Conservation (phyloP, 352 stramenopile species). For the Plasmopara muralis region DNA sequence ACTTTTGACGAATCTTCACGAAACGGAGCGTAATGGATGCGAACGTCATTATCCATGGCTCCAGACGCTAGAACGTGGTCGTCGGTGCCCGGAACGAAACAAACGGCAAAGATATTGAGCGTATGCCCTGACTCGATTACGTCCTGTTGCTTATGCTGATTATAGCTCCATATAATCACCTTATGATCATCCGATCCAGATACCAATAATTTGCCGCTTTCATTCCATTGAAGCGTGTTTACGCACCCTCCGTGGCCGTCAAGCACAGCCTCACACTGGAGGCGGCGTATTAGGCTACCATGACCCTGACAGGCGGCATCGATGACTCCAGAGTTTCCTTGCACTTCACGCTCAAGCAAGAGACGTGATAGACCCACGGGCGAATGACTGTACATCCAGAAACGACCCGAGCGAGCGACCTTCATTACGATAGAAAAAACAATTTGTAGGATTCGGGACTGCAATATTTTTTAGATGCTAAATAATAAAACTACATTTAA, state of each 20-base stretch:
- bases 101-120: conserved; percentile 85
- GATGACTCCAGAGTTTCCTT: conserved; percentile 39
- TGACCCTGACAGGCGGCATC: conserved; percentile 48
- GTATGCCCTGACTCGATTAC: conserved; percentile 68
- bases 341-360: conserved; percentile 46
- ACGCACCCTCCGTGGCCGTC: conserved; percentile 67
- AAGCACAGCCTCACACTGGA: conserved; percentile 51
- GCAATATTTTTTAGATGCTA: no score
- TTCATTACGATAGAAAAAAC: conserved; percentile 9
- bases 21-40: conserved; percentile 83
- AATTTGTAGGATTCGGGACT: no score
- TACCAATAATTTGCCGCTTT: conserved; percentile 48
- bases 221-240: conserved; percentile 83
- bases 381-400: conserved; percentile 34
- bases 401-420: conserved; percentile 12
- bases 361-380: conserved; percentile 27
- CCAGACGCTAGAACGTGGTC: conserved; percentile 73
- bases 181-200: conserved; percentile 82
- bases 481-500: no score
- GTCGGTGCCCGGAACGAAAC: conserved; percentile 76
- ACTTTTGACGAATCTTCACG: conserved; percentile 47
- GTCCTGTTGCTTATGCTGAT: conserved; percentile 36
- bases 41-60: conserved; percentile 81
- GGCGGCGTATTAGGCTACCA: conserved; percentile 45
- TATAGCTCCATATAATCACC: conserved; percentile 79